Evolutionary conservation across 2,329 filamentous ascomycete genomes (phyloP), one percentile per base, ranked within the genome.

Genomic region (Claviceps citrina): DNA sequence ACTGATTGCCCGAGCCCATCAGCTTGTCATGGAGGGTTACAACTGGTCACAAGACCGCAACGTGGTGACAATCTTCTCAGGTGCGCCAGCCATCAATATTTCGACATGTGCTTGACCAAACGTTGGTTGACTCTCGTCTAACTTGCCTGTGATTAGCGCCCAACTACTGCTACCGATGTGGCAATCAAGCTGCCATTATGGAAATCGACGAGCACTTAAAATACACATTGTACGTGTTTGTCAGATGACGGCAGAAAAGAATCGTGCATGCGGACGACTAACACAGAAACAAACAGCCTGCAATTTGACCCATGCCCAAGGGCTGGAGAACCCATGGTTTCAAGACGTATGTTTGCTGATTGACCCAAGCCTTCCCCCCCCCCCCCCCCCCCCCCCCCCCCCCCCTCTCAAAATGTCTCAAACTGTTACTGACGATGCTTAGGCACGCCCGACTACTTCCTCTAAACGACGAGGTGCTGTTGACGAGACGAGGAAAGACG

Each of bases 121-220:
- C 6, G 16, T 9, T 7, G 19, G 12, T 2, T 10, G 22, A 24
- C 22, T 18, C 4, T 36, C 12, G 12, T 12, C 40, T 41, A 20
- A 36, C 26, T 19, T 45, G 40, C 36, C 18, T 36, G 19, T 27
- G 30, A 18, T 18, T 55, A 78, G 83, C 83, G 40, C 83, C 83
- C 47, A 89, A 89, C 63, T 98, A 98, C 71, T 98, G 89, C 70
- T 96, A 98, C 72, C 78, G 91, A 61, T 98, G 91, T 59, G 91
- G 91, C 58, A 98, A 98, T 65, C 91, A 96, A 65, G 91, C 91
- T 42, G 91, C 91, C n/a, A 96, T 98, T 62, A 98, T 98, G 91
- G 91, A 96, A 66, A 98, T 98, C 62, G 91, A 96, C 51, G 91
- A 98, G 67, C 87, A 96, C 62, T 68, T 98, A 59, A 96, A 98